These are phyloP conservation scores for Fraxinus pennsylvanica DNA, from an alignment of 257 asterid genomes.

Conservation along the genomic window DNA sequence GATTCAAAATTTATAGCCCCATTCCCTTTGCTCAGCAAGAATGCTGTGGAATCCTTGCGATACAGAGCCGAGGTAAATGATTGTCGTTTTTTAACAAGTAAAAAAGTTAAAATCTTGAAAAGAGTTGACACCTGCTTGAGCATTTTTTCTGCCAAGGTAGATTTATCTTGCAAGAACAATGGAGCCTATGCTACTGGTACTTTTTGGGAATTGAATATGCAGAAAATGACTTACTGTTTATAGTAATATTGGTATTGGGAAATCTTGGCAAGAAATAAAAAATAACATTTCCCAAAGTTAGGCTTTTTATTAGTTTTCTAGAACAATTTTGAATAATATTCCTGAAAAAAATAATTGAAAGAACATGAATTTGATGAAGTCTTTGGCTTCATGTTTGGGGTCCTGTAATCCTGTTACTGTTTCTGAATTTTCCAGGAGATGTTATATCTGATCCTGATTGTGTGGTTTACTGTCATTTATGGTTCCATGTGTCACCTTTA, in stretches of 20 bases:
- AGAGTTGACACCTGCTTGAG: conserved; percentile 10
- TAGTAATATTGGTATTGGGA: not conserved
- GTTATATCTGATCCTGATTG: not conserved
- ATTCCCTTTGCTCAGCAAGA: conserved; percentile 74
- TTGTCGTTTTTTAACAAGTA: not conserved
- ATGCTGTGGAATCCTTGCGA: conserved; percentile 87
- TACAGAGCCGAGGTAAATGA: conserved; percentile 91
- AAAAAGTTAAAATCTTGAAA: conserved; percentile 8
- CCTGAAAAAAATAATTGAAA: not conserved
- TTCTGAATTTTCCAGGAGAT: not conserved
- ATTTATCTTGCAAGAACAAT: not conserved
- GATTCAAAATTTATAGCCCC: conserved; percentile 81
- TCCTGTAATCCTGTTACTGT: not conserved
- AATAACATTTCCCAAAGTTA: not conserved
- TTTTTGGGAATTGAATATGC: conserved; percentile 1
- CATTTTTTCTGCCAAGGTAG: conserved; percentile 1
- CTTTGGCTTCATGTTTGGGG: conserved; percentile 2
- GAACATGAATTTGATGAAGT: not conserved
- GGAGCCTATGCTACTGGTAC: not conserved
- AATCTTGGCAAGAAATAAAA: not conserved
- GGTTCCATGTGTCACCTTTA: not conserved
- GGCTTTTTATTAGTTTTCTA: not conserved
- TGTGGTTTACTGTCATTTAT: not conserved
- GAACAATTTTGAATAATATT: not conserved
- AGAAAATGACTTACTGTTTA: not conserved